Conservation (phyloP, 2,329 filamentous ascomycete genomes). For the Didymella segeticola region DNA sequence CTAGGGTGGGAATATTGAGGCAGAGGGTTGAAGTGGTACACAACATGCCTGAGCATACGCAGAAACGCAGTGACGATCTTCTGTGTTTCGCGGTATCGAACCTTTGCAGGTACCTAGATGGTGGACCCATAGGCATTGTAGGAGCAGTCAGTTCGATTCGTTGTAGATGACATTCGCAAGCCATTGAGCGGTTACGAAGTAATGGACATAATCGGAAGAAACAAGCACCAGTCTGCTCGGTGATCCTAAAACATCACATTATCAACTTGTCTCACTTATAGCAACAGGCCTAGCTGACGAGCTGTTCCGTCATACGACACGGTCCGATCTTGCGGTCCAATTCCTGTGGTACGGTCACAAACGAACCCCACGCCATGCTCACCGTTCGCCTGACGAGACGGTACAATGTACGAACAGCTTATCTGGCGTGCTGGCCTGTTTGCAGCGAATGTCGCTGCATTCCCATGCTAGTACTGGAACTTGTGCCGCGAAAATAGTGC, state of each 20-base stretch:
- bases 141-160: slow-evolving; percentile 3
- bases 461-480: slow-evolving; percentile 1
- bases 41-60: not conserved
- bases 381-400: not conserved
- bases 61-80: not conserved
- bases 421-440: not conserved
- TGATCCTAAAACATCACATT: too few relatives aligned
- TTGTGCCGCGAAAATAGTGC: slow-evolving; percentile 3
- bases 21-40: not conserved
- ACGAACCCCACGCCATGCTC: not conserved
- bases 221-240: too few relatives aligned
- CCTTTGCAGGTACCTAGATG: slow-evolving; percentile 3
- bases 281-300: not conserved
- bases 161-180: slow-evolving; percentile 8
- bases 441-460: not conserved
- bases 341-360: not conserved
- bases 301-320: not conserved
- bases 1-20: not conserved
- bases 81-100: not conserved
- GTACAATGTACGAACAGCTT: not conserved
- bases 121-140: not conserved
- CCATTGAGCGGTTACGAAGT: slow-evolving; percentile 1
- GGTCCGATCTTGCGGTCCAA: not conserved
- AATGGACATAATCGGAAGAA: not conserved
- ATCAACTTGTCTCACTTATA: too few relatives aligned